phyloP scores from a whole-genome alignment of 257 asterid species.

The Ilex aquifolium region DNA sequence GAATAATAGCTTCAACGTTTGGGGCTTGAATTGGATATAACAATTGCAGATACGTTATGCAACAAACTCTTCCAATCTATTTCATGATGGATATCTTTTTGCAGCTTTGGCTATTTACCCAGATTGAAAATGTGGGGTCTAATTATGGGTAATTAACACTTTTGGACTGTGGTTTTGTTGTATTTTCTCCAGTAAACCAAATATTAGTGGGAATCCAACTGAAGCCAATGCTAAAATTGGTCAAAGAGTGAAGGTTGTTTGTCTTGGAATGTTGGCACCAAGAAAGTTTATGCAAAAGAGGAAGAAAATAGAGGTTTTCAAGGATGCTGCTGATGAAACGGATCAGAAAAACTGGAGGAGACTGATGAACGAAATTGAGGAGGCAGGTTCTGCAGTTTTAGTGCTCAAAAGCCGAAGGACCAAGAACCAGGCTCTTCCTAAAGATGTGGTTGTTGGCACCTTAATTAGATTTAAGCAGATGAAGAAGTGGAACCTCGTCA shows the following conservation, averaged over 20 bases:
- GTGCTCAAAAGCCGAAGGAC: slow-evolving; percentile 64
- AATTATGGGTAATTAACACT: neutral
- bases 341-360: slow-evolving; percentile 88
- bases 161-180: too few species aligned
- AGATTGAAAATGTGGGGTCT: neutral
- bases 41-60: neutral
- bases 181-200: slow-evolving; percentile 15
- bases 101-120: neutral
- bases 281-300: slow-evolving; percentile 92
- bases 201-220: slow-evolving; percentile 30
- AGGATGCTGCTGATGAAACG: slow-evolving; percentile 65
- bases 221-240: slow-evolving; percentile 37
- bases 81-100: neutral
- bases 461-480: slow-evolving; percentile 91
- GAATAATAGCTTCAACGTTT: too few species aligned
- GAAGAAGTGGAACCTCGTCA: slow-evolving; percentile 90
- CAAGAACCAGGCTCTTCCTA: slow-evolving; percentile 67
- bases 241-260: slow-evolving; percentile 61
- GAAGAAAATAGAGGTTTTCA: slow-evolving; percentile 75
- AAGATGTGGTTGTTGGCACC: slow-evolving; percentile 79
- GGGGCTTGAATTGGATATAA: neutral
- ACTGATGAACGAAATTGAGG: slow-evolving; percentile 85
- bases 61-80: neutral
- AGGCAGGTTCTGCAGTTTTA: slow-evolving; percentile 60
- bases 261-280: slow-evolving; percentile 85